These are phyloP conservation scores for Cercospora sp. DNA, from an alignment of 2,329 filamentous ascomycete species.

Conservation along the genomic window DNA sequence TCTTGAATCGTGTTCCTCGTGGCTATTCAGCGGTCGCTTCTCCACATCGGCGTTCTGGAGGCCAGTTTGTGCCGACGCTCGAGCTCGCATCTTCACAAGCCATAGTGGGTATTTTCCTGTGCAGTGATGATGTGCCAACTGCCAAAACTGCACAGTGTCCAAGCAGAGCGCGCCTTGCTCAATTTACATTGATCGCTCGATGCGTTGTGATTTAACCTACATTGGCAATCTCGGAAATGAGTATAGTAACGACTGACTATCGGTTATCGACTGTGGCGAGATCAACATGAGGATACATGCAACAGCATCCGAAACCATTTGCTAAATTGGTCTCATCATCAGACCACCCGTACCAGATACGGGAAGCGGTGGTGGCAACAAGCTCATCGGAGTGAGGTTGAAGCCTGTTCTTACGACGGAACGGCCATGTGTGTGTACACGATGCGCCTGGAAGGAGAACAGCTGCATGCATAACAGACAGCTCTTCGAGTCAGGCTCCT, in stretches of 20 bases:
- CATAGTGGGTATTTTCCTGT: not conserved
- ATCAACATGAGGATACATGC: not conserved
- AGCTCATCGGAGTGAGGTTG: not conserved
- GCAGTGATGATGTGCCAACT: not conserved
- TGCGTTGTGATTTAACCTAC: not conserved
- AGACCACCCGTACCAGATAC: not conserved
- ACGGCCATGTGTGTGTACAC: not conserved
- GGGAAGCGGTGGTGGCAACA: not conserved
- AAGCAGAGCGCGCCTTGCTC: not conserved
- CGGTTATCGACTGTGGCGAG: not conserved
- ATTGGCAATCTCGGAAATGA: not conserved
- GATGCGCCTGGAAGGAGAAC: not conserved
- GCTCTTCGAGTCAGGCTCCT: not conserved
- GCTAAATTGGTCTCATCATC: not conserved
- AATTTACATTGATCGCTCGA: not conserved
- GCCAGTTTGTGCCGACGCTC: not conserved
- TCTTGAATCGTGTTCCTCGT: slow-evolving; percentile 3
- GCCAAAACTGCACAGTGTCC: not conserved
- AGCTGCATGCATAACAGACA: not conserved
- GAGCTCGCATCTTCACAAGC: not conserved
- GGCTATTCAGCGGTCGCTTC: not conserved
- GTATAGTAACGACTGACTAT: not conserved
- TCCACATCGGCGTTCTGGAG: slow-evolving; percentile 3
- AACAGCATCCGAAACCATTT: not conserved
- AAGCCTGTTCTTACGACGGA: not conserved